These are phyloP conservation scores for Euryodendron excelsum DNA, from an alignment of 148 eudicot species.

Conservation along the genomic window DNA sequence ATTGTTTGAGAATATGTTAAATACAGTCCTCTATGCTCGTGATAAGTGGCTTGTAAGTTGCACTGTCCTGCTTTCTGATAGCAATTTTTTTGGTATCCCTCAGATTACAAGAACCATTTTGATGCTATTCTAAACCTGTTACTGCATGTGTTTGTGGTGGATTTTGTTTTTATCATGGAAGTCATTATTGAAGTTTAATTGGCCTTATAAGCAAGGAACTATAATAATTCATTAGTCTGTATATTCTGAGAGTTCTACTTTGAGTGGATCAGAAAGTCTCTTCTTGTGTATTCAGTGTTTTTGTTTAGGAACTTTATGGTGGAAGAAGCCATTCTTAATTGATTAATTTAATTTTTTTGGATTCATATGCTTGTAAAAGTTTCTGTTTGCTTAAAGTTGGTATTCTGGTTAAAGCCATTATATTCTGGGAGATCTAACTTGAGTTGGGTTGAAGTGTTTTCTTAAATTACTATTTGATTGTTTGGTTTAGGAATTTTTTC, in stretches of 20 bases:
- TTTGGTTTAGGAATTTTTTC: no score
- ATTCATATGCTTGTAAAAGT: neutral
- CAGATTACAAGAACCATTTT: neutral
- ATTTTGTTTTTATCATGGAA: neutral
- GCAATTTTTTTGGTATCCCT: neutral
- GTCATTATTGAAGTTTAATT: neutral
- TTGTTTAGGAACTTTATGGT: neutral
- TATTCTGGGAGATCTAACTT: neutral
- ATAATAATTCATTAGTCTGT: neutral
- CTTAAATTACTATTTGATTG: no score
- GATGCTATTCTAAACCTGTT: neutral
- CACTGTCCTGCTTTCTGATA: neutral
- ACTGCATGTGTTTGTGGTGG: neutral
- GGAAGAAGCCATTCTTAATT: neutral
- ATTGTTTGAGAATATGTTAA: slow-evolving; percentile 87
- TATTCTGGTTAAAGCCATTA: neutral
- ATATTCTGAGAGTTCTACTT: neutral
- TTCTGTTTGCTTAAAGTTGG: neutral
- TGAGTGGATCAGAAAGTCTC: no score
- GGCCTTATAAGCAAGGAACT: no score
- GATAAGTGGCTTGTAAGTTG: slow-evolving; percentile 96
- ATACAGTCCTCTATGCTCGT: slow-evolving; percentile 96
- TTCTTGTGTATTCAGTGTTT: neutral
- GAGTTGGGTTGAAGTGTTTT: no score
- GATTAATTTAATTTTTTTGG: neutral